phyloP scores from a whole-genome alignment of 306 rosid genomes.

The Rosa persica region DNA sequence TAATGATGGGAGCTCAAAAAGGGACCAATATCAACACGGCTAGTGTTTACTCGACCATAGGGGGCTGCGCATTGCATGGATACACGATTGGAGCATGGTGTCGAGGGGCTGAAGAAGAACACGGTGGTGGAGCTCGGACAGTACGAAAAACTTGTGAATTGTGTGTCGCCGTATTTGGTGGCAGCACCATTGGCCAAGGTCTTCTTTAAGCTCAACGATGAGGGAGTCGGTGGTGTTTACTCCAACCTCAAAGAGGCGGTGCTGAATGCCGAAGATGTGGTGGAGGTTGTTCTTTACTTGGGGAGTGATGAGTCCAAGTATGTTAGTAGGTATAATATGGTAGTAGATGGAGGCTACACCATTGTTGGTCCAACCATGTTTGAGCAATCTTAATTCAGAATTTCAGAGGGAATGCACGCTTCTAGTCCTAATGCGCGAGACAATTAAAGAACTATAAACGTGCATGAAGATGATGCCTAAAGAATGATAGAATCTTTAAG shows the following conservation, averaged over 20 bases:
- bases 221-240: constrained; percentile 18
- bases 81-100: constrained; percentile 45
- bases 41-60: constrained; percentile 23
- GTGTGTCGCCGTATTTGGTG: constrained; percentile 39
- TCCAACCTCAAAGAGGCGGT: constrained; percentile 28
- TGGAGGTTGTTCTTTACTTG: constrained; percentile 48
- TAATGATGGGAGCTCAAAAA: constrained; percentile 31
- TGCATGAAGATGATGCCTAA: too few species aligned
- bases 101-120: constrained; percentile 41
- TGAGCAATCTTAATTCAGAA: neutral
- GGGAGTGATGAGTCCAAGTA: constrained; percentile 48
- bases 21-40: constrained; percentile 46
- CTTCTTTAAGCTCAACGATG: constrained; percentile 29
- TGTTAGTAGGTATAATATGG: constrained; percentile 50
- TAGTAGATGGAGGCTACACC: constrained; percentile 52
- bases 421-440: neutral
- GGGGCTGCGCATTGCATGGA: constrained; percentile 35
- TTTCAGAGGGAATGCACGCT: too few species aligned
- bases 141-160: constrained; percentile 49
- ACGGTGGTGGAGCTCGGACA: constrained; percentile 48
- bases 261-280: constrained; percentile 35
- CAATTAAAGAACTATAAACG: too few species aligned
- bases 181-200: constrained; percentile 34
- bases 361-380: constrained; percentile 22
- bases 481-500: too few species aligned